These are phyloP conservation scores for Xylaria flabelliformis DNA, from an alignment of 495 filamentous ascomycete genomes.

Conservation along the genomic window DNA sequence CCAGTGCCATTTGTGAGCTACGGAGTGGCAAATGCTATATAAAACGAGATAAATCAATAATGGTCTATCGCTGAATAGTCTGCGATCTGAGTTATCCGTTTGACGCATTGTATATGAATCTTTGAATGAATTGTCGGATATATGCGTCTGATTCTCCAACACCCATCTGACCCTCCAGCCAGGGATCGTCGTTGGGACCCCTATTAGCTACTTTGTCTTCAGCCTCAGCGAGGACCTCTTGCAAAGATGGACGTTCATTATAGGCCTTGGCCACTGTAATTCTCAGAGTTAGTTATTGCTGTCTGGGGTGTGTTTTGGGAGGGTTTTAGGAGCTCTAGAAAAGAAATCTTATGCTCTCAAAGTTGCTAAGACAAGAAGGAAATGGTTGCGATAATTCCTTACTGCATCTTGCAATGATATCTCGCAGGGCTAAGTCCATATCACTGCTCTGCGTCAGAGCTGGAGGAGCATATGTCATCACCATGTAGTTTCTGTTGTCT, in stretches of 20 bases:
- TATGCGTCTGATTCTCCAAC: background rate
- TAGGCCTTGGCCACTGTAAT: background rate
- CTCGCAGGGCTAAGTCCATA: conserved; percentile 3
- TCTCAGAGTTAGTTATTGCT: too few species aligned
- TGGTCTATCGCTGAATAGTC: background rate
- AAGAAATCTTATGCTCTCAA: too few species aligned
- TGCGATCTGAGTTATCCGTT: background rate
- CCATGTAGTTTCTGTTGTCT: background rate
- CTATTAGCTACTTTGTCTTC: conserved; percentile 2
- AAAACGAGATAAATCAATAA: background rate
- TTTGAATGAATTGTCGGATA: background rate
- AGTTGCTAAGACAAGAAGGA: too few species aligned
- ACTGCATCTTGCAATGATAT: conserved; percentile 5
- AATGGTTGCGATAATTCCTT: too few species aligned
- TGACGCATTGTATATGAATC: conserved; percentile 4
- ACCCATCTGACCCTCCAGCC: background rate
- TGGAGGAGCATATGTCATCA: background rate
- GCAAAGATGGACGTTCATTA: background rate
- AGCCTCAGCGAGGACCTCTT: conserved; percentile 2
- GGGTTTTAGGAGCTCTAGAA: too few species aligned
- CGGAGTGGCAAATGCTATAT: background rate
- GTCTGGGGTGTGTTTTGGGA: too few species aligned
- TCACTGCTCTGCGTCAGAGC: background rate
- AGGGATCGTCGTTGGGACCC: conserved; percentile 2
- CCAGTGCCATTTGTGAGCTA: background rate